Conservation (phyloP, 202 grass and related monocot genomes). For the Dendrocalamus latiflorus region DNA sequence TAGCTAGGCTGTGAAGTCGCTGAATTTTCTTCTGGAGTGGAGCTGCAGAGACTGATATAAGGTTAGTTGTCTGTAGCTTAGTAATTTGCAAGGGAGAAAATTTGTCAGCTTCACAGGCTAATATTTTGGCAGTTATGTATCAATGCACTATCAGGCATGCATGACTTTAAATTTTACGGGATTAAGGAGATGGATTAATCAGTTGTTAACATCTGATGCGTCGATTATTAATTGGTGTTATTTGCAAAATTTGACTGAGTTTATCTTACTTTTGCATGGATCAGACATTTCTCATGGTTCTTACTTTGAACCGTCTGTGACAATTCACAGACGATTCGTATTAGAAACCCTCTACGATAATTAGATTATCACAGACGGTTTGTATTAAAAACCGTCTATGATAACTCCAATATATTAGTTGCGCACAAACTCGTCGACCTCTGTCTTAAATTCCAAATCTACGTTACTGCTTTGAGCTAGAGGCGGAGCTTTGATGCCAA, state of each 20-base stretch:
- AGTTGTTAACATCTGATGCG: not conserved
- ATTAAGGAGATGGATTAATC: not conserved
- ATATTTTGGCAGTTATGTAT: constrained; percentile 22
- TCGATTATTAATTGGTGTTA: not conserved
- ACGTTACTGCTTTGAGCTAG: too few species aligned
- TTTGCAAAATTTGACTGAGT: not conserved
- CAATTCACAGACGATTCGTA: too few species aligned
- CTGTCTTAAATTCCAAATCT: too few species aligned
- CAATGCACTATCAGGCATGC: not conserved
- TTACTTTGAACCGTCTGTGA: too few species aligned
- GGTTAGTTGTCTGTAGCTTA: not conserved
- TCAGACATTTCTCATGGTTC: not conserved
- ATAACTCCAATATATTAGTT: too few species aligned
- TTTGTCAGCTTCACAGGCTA: constrained; percentile 76
- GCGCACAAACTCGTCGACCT: too few species aligned
- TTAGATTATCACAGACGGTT: too few species aligned
- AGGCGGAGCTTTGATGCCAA: too few species aligned
- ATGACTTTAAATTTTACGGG: not conserved
- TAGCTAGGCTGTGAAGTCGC: constrained; percentile 65
- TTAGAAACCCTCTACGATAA: too few species aligned
- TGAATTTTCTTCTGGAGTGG: constrained; percentile 64
- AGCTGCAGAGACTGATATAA: not conserved
- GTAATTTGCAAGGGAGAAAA: constrained; percentile 51
- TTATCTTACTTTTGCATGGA: not conserved
- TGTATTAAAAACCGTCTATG: too few species aligned